A percentile compares a stretch with the other conserved stretches of the same genome.
phyloP scores from a whole-genome alignment of 2,329 filamentous ascomycete species.

The Claviceps quebecensis region DNA sequence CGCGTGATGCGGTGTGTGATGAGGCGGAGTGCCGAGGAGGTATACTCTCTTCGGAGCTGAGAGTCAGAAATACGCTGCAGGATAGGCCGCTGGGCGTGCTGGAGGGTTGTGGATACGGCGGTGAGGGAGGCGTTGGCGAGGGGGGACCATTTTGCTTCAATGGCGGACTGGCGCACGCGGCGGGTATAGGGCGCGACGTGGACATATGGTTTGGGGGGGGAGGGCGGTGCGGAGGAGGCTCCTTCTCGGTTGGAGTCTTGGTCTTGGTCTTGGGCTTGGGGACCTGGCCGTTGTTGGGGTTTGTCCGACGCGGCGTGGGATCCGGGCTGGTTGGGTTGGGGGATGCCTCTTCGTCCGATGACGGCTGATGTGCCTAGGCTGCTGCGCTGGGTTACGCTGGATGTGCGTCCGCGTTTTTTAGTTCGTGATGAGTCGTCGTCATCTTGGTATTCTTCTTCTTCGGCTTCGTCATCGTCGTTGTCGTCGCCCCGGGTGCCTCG shows the following conservation, averaged over 20 bases:
- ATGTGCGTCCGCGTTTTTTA: background rate
- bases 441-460: slow-evolving; percentile 1
- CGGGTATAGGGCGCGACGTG: slow-evolving; percentile 37
- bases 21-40: slow-evolving; percentile 39
- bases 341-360: slow-evolving; percentile 5
- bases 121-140: slow-evolving; percentile 40
- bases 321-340: slow-evolving; percentile 3
- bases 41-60: slow-evolving; percentile 35
- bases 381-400: background rate
- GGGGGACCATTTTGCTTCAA: slow-evolving; percentile 54
- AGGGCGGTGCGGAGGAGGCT: slow-evolving; percentile 8
- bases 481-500: background rate
- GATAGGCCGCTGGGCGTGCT: slow-evolving; percentile 46
- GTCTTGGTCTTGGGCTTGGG: background rate
- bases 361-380: background rate
- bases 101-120: slow-evolving; percentile 40
- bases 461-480: slow-evolving; percentile 10
- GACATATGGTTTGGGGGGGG: slow-evolving; percentile 27
- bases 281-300: background rate
- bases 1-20: slow-evolving; percentile 41
- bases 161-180: slow-evolving; percentile 45
- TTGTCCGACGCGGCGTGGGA: background rate
- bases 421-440: background rate
- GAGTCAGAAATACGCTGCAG: slow-evolving; percentile 39
- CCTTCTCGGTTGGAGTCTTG: slow-evolving; percentile 3